Evolutionary conservation across 108 stramenopile genomes (phyloP), one percentile per base, ranked within the genome.

Genomic region (Cyclotella kingstonii): DNA sequence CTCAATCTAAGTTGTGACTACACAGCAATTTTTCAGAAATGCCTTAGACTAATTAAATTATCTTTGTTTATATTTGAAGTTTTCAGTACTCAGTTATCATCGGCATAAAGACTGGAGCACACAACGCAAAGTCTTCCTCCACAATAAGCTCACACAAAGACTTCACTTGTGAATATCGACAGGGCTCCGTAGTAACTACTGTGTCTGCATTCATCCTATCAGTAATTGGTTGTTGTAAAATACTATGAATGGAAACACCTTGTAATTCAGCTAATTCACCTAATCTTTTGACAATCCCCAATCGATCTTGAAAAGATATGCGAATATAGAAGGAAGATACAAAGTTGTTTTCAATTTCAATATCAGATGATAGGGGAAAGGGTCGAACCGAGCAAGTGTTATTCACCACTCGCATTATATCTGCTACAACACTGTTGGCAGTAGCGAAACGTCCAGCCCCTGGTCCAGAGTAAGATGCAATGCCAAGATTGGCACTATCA

Each of bases 391-490:
- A 64, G 31, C 80, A 81, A 23, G 71, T 73, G 18, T 63, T 70
- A 48, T 68, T 62, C 21, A 89, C 93, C 18, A 94, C 55, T 48
- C 95, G 84, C 35, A 76, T 60, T 29, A 94, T 58, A 80, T 97
- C 96, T n/a, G 86, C 87, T 3, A 97, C 92, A 14, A 95, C 77
- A n/a, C 84, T 82, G 63, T 97, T 97, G 31, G 96, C 96, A 3
- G 94, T 93, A n/a, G 96, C 86, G 54, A 81, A 95, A n/a, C 96
- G 84, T 4, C 96, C 96, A 6, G 93, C 88, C 2, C 96, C 96
- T 4, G 94, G 93, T 5, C 96, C 94, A 19, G 74, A 72, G 57
- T 87, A 94, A 7, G 70, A 77, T 17, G 87, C 79, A 22, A 55
- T 59, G 15, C 85, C 89, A 62, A 94, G 68, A 66, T 95, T 95